Evolutionary conservation across 2,329 filamentous ascomycete species (phyloP), one percentile per base, ranked within the genome.

Genomic region (Phoma sp.): DNA sequence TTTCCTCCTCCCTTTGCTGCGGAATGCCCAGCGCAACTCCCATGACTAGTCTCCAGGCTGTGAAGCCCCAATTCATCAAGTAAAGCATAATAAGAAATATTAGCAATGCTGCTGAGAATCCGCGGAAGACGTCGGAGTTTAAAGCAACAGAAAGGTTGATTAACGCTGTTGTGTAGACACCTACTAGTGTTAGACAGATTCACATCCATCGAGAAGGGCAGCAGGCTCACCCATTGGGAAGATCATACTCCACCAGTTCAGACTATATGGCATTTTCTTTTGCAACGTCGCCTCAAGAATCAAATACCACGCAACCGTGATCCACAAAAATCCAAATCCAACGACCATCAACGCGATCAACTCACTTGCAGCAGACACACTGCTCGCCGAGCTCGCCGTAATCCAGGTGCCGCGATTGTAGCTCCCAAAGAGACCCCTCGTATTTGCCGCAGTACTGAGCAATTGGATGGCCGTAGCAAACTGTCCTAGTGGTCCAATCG

Each of bases 181-280:
- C 53, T 63, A 32, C 2, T n/a, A n/a, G n/a, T n/a, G n/a, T n/a
- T n/a, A n/a, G n/a, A n/a, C n/a, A n/a, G n/a, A 28, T 12, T 23
- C n/a, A 21, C 17, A 34, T 9, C 28, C 20, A 11, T 28, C 10
- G 7, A 32, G 7, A 2, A 4, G 9, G 18, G 26, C 14, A 5
- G 14, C 29, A 1, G 3, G 28, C 55, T 29, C 56, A 60, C 52
- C 53, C 55, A 59, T 64, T 15, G 62, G 62, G 36, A 59, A 67
- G 7, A 62, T 61, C 51, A 61, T 39, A 14, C 53, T 60, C 56
- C 57, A 60, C 59, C 57, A 62, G n/a, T 59, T 52, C 42, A 64
- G 30, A 17, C 43, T 58, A n/a, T 54, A 61, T 2, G 61, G 52
- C 20, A 64, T 28, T 26, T 53, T 47, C 12, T 42, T 57, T 40